A percentile compares a stretch with the other conserved stretches of the same genome.
Evolutionary conservation across 2,329 filamentous ascomycete species (phyloP).

Genomic region (Fusarium anguioides): DNA sequence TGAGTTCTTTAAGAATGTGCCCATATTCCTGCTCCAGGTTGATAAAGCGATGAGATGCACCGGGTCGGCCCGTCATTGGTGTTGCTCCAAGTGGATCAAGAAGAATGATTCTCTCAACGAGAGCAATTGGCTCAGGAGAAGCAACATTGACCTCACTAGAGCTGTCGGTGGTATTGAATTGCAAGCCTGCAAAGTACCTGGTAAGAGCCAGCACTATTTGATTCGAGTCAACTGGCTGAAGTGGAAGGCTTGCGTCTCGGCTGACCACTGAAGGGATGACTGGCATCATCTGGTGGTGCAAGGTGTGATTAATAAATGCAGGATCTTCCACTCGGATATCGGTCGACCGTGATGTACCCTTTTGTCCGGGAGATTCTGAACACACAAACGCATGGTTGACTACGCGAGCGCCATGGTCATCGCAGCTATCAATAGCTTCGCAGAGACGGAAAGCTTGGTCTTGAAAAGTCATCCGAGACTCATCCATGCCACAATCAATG

Average conservation of each 20-base stretch:
- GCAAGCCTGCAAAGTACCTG: slow-evolving; percentile 77
- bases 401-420: slow-evolving; percentile 74
- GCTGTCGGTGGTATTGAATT: slow-evolving; percentile 49
- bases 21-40: slow-evolving; percentile 93
- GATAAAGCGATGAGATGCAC: slow-evolving; percentile 70
- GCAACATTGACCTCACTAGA: slow-evolving; percentile 47
- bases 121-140: slow-evolving; percentile 63
- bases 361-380: neutral
- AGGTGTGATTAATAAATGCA: slow-evolving; percentile 47
- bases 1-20: slow-evolving; percentile 72
- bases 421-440: slow-evolving; percentile 77
- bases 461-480: slow-evolving; percentile 55
- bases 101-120: slow-evolving; percentile 86
- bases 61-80: slow-evolving; percentile 66
- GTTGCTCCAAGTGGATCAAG: slow-evolving; percentile 89
- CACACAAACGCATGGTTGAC: slow-evolving; percentile 61
- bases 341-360: slow-evolving; percentile 29
- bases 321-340: slow-evolving; percentile 48
- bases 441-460: slow-evolving; percentile 79
- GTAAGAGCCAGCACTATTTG: slow-evolving; percentile 82
- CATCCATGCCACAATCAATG: slow-evolving; percentile 72
- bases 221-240: slow-evolving; percentile 57
- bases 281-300: slow-evolving; percentile 50
- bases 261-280: slow-evolving; percentile 57
- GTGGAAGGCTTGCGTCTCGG: slow-evolving; percentile 54